Conservation (phyloP, 1,284 basidiomycete genomes). For the Peniophora sp. region DNA sequence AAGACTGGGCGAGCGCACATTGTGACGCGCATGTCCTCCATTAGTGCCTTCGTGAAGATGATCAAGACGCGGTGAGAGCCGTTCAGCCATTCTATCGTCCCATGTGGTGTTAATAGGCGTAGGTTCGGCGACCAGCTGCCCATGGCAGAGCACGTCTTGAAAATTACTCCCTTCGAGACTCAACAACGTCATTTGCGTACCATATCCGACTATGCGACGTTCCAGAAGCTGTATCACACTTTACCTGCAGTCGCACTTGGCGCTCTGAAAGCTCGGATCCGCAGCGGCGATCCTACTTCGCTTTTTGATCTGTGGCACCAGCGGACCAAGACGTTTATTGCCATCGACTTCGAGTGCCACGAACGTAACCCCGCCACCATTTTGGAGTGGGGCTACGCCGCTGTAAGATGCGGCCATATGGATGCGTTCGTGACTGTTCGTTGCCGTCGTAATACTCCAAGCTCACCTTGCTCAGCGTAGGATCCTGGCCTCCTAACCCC, state of each 20-base stretch:
- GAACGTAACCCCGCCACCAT: constrained; percentile 65
- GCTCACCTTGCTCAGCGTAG: constrained; percentile 34
- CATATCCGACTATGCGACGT: constrained; percentile 61
- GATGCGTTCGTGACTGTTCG: constrained; percentile 45
- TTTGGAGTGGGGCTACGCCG: constrained; percentile 78
- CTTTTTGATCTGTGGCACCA: constrained; percentile 65
- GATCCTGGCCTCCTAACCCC: constrained; percentile 76
- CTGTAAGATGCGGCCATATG: constrained; percentile 66
- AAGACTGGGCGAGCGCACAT: constrained; percentile 73
- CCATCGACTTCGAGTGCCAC: constrained; percentile 72
- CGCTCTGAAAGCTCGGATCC: constrained; percentile 61
- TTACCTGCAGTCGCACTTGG: constrained; percentile 66
- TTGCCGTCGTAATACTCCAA: not conserved
- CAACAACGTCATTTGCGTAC: constrained; percentile 60
- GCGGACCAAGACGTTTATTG: constrained; percentile 66
- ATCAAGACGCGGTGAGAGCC: constrained; percentile 56
- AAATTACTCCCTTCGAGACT: constrained; percentile 60
- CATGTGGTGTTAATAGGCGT: not conserved
- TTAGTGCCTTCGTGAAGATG: constrained; percentile 72
- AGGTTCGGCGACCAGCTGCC: constrained; percentile 72
- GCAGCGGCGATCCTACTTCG: constrained; percentile 60
- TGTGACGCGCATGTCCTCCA: constrained; percentile 63
- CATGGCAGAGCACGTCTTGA: constrained; percentile 60
- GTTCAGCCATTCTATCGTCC: not conserved
- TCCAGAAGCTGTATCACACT: constrained; percentile 67